A percentile compares a stretch with the other conserved stretches of the same genome.
Evolutionary conservation across 2,329 filamentous ascomycete genomes (phyloP).

Genomic region (Ceratocystis harringtonii): DNA sequence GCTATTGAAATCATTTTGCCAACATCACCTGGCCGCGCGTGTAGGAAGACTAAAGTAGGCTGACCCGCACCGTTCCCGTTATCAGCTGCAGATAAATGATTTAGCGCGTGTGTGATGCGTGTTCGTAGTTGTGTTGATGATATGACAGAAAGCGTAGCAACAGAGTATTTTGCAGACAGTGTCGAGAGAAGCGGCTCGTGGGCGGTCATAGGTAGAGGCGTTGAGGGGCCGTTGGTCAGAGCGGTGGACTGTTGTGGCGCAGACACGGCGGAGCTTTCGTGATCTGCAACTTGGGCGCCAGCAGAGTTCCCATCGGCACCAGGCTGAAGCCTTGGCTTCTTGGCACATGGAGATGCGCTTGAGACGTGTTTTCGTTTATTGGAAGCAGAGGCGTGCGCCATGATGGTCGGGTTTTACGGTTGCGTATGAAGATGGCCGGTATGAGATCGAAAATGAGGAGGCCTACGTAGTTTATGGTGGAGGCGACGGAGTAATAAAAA

Average conservation of each 20-base stretch:
- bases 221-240: conserved; percentile 3
- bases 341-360: not conserved
- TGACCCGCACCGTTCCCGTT: conserved; percentile 18
- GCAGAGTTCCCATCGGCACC: not conserved
- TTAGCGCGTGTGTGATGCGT: conserved; percentile 32
- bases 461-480: no score
- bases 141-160: conserved; percentile 40
- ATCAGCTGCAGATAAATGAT: conserved; percentile 27
- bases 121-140: conserved; percentile 46
- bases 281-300: not conserved
- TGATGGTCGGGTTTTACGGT: not conserved
- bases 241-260: conserved; percentile 2
- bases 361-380: conserved; percentile 12
- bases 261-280: not conserved
- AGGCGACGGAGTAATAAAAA: no score
- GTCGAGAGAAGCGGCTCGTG: conserved; percentile 5
- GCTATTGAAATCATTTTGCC: conserved; percentile 53
- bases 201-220: not conserved
- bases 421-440: not conserved
- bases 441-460: not conserved
- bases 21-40: conserved; percentile 36
- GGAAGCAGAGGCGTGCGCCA: not conserved
- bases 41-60: conserved; percentile 30
- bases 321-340: conserved; percentile 7
- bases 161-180: conserved; percentile 26